phyloP scores from a whole-genome alignment of 768 basidiomycete genomes.

The Calocera cornea region DNA sequence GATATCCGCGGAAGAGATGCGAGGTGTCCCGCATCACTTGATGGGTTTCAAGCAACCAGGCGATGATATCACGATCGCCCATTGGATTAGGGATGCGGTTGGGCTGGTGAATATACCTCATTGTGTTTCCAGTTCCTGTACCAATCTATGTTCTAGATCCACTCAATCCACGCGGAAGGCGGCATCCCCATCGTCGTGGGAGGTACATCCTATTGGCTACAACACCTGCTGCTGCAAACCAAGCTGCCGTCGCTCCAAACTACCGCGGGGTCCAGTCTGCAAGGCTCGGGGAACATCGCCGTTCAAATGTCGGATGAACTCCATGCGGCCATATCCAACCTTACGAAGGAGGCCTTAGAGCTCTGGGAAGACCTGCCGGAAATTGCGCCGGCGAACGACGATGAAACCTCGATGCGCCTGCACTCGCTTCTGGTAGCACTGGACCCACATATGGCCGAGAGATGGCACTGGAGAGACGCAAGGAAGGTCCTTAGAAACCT shows the following conservation, averaged over 20 bases:
- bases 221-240: constrained; percentile 84
- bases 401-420: constrained; percentile 45
- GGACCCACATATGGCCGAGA: constrained; percentile 56
- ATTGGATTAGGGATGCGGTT: constrained; percentile 79
- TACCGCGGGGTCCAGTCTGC: not conserved
- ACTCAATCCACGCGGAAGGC: constrained; percentile 23
- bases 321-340: constrained; percentile 32
- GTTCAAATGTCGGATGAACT: constrained; percentile 21
- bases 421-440: constrained; percentile 51
- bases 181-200: constrained; percentile 92
- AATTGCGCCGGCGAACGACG: constrained; percentile 41
- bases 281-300: constrained; percentile 20
- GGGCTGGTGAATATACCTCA: constrained; percentile 42
- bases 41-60: constrained; percentile 81
- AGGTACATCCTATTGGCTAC: constrained; percentile 95
- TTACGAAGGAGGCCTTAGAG: constrained; percentile 8
- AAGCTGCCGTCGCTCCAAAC: constrained; percentile 32
- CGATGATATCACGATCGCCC: constrained; percentile 71
- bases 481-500: constrained; percentile 77
- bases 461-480: constrained; percentile 96
- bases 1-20: constrained; percentile 56
- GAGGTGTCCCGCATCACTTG: constrained; percentile 74
- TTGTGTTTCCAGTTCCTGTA: not conserved
- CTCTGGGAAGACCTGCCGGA: constrained; percentile 48
- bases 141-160: constrained; percentile 8